Conservation (phyloP, 345 rosid species). For the Pseudoturritis turrita region DNA sequence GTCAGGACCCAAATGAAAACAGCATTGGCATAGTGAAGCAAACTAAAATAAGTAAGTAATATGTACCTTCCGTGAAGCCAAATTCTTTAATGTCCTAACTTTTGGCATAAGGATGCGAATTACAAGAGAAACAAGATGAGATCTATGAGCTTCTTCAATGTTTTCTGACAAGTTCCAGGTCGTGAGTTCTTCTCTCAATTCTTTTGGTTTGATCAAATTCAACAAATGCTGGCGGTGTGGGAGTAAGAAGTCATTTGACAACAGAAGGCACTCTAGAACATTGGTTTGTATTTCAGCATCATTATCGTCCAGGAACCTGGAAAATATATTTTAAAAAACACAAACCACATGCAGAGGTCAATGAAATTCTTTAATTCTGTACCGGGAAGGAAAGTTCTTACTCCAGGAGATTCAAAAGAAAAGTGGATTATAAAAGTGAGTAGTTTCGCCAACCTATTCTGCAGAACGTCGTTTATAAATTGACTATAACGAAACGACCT, state of each 20-base stretch:
- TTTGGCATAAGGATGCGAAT: slow-evolving; percentile 72
- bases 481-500: slow-evolving; percentile 51
- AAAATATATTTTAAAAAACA: slow-evolving; percentile 16
- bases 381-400: neutral
- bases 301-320: slow-evolving; percentile 83
- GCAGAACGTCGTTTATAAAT: slow-evolving; percentile 69
- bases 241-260: slow-evolving; percentile 67
- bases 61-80: slow-evolving; percentile 81
- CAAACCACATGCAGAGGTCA: slow-evolving; percentile 7
- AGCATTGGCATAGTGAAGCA: neutral
- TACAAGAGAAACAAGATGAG: slow-evolving; percentile 54
- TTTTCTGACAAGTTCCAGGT: slow-evolving; percentile 82
- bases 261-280: slow-evolving; percentile 81
- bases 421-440: neutral
- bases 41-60: neutral
- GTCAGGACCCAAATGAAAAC: slow-evolving; percentile 13
- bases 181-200: slow-evolving; percentile 73
- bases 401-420: slow-evolving; percentile 8
- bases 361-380: neutral
- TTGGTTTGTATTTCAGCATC: slow-evolving; percentile 74
- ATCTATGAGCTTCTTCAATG: slow-evolving; percentile 64
- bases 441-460: slow-evolving; percentile 54
- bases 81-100: slow-evolving; percentile 74
- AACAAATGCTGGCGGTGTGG: slow-evolving; percentile 70
- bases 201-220: slow-evolving; percentile 70